These are phyloP conservation scores for Paracorniculantispora psalliotae DNA, from an alignment of 2,329 filamentous ascomycete species.

Conservation along the genomic window DNA sequence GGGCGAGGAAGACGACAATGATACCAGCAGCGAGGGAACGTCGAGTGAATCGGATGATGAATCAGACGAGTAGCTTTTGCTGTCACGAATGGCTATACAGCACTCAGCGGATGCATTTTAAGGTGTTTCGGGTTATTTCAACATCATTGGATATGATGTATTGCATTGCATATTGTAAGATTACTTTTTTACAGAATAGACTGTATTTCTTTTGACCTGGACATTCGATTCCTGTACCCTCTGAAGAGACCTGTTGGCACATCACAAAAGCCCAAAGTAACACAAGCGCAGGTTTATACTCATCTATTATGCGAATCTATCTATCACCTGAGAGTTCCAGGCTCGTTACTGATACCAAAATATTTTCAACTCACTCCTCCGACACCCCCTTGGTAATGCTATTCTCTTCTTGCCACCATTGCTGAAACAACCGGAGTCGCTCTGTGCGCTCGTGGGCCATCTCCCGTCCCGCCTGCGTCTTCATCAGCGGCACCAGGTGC, in stretches of 20 bases:
- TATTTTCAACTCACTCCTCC: too few relatives aligned
- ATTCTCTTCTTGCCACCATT: constrained; percentile 44
- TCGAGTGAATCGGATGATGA: constrained; percentile 24
- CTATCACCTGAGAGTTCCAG: too few relatives aligned
- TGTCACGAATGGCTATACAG: neutral
- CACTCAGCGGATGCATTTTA: neutral
- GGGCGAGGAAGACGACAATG: constrained; percentile 30
- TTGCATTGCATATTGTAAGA: neutral
- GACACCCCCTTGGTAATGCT: too few relatives aligned
- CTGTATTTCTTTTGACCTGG: neutral
- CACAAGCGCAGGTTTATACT: too few relatives aligned
- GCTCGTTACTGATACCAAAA: too few relatives aligned
- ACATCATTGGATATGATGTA: neutral
- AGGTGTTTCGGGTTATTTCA: neutral
- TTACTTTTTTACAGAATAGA: neutral
- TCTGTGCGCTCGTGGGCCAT: constrained; percentile 50
- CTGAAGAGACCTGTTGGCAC: too few relatives aligned
- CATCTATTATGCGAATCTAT: too few relatives aligned
- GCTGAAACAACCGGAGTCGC: constrained; percentile 46
- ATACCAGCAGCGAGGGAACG: constrained; percentile 36
- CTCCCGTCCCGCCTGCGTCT: constrained; percentile 50
- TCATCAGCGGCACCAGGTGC: constrained; percentile 59
- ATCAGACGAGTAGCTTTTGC: neutral
- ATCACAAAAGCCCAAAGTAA: too few relatives aligned
- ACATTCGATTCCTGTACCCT: too few relatives aligned